Conservation (phyloP, 2,329 filamentous ascomycete genomes). For the Ilyonectria sp. region DNA sequence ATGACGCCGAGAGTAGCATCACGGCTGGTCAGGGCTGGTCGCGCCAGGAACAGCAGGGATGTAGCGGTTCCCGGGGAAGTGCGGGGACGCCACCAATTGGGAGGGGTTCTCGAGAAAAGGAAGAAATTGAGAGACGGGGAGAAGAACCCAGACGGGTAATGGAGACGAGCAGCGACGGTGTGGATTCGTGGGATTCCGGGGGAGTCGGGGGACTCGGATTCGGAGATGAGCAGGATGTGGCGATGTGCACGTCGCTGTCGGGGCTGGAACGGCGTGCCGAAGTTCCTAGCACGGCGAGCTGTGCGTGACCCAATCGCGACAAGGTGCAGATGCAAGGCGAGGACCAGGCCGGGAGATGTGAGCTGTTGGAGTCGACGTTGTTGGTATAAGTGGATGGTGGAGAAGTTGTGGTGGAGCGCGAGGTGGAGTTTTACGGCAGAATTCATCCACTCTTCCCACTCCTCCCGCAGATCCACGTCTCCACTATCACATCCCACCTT, state of each 20-base stretch:
- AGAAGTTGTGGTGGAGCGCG: slow-evolving; percentile 6
- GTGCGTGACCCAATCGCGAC: slow-evolving; percentile 12
- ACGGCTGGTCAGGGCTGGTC: slow-evolving; percentile 26
- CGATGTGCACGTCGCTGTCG: neutral
- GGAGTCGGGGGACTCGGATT: slow-evolving; percentile 16
- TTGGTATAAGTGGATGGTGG: slow-evolving; percentile 20
- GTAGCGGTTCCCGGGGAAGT: slow-evolving; percentile 40
- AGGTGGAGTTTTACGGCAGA: slow-evolving; percentile 12
- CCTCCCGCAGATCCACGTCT: neutral
- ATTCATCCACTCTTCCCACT: neutral
- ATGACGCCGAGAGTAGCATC: slow-evolving; percentile 39
- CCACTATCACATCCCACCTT: neutral
- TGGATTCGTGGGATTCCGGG: slow-evolving; percentile 26
- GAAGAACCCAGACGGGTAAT: slow-evolving; percentile 33
- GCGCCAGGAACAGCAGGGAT: slow-evolving; percentile 31
- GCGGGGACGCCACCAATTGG: slow-evolving; percentile 43
- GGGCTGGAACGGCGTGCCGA: slow-evolving; percentile 44
- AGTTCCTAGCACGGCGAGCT: slow-evolving; percentile 40
- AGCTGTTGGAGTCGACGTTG: slow-evolving; percentile 5
- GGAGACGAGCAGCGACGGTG: slow-evolving; percentile 24
- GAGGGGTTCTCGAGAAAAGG: too few relatives aligned
- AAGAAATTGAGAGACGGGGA: slow-evolving; percentile 30
- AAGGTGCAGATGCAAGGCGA: slow-evolving; percentile 23
- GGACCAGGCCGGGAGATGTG: slow-evolving; percentile 6
- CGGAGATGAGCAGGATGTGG: slow-evolving; percentile 33